Conservation (phyloP, 352 stramenopile genomes). For the Phytophthora constricta region DNA sequence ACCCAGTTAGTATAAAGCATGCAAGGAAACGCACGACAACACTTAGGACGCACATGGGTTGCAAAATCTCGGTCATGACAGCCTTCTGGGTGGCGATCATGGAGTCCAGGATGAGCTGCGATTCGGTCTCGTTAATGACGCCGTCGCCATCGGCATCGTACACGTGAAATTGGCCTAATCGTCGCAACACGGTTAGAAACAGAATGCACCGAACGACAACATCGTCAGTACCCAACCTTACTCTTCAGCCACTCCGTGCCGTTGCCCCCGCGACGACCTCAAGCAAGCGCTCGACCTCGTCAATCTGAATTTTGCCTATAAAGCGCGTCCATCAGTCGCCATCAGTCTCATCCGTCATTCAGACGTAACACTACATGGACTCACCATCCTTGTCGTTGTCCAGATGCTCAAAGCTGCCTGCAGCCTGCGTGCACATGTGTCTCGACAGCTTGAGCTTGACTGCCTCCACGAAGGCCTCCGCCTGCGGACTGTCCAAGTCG, state of each 20-base stretch:
- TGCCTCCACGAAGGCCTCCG: constrained; percentile 54
- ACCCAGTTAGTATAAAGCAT: too few species aligned
- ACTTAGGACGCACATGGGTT: constrained; percentile 59
- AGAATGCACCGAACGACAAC: constrained; percentile 9
- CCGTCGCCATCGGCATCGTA: constrained; percentile 63
- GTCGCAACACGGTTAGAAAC: constrained; percentile 11
- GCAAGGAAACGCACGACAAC: too few species aligned
- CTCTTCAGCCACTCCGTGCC: constrained; percentile 53
- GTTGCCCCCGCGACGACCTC: constrained; percentile 44
- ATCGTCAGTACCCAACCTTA: constrained; percentile 18
- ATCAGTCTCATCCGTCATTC: background rate
- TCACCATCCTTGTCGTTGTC: constrained; percentile 75
- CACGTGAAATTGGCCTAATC: constrained; percentile 66
- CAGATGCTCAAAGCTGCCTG: constrained; percentile 54
- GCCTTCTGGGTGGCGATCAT: constrained; percentile 64
- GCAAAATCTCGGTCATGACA: constrained; percentile 63
- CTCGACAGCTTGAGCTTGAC: constrained; percentile 67
- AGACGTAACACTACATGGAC: background rate
- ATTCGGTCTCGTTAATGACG: constrained; percentile 62
- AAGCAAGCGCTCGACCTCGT: constrained; percentile 54
- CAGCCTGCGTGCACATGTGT: constrained; percentile 58
- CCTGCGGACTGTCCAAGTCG: constrained; percentile 23
- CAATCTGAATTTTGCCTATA: constrained; percentile 49
- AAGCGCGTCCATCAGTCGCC: background rate
- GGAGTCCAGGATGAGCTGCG: constrained; percentile 60